Base-by-base conservation (phyloP, 1,139 yeast species). In the Pneumocystis murina region DNA sequence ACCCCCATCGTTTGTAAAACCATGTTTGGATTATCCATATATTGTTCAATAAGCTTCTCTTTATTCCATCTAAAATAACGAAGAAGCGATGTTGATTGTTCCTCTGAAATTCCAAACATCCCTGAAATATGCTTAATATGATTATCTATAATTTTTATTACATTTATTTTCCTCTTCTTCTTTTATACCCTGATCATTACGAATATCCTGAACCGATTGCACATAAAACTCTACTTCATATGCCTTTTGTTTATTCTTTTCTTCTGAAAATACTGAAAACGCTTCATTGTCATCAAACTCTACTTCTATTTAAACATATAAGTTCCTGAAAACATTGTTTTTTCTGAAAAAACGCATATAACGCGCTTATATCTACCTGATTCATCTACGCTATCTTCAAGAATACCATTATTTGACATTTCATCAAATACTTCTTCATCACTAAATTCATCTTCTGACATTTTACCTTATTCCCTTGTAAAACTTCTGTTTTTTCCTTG, bases 31-130 rank as follows among this genome's bases (percentile, higher is more conserved):
- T 82, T 76, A 61, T 81, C 85, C 70, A 86, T 83, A 74, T 80
- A 87, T 60, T 79, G 80, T 66, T 88, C 91, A 63, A 87, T 77
- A 58, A 88, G 78, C 62, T 81, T 81, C 65, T 87, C 94, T 60
- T 81, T 80, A 71, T 85, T 88, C 96, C 96, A 89, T 62, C 80
- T 79, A 72, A 78, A 85, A 64, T 77, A 73, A 62, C 85, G 83
- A 59, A 88, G 76, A 71, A 90, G 74, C 2, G 83, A 73, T 33
- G 83, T 72, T 14, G 82, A 81, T 63, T 78, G 79, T 8, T 75
- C 74, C 8, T 73, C 68, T 60, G 80, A 73, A 10, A 76, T 64
- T 5, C 74, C 73, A 64, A 77, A 63, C 71, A 80, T 66, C 70
- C 69, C 69, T 3, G 73, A 68, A 4, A 77, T 72, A 20, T 71